These are phyloP conservation scores for Prinsepia uniflora DNA, from an alignment of 306 rosid genomes.

Conservation along the genomic window DNA sequence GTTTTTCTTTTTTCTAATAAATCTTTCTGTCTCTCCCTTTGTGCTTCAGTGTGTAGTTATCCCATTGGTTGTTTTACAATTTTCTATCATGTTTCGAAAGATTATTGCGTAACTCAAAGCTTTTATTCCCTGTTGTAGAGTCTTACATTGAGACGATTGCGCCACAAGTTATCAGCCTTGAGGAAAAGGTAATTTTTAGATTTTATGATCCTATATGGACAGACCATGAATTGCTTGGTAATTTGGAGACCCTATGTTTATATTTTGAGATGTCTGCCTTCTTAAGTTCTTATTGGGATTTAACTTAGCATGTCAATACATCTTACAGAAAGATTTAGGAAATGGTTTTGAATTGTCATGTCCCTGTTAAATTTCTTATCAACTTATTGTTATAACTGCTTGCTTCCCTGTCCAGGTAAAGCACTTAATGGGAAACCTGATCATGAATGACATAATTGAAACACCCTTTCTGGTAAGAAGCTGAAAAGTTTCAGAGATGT, in stretches of 20 bases:
- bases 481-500: constrained; percentile 16
- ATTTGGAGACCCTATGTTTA: background rate
- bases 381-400: background rate
- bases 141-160: constrained; percentile 55
- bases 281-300: background rate
- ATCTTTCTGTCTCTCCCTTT: constrained; percentile 16
- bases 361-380: background rate
- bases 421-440: constrained; percentile 64
- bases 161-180: constrained; percentile 65
- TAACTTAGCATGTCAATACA: background rate
- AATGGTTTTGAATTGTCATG: background rate
- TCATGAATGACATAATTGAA: constrained; percentile 59
- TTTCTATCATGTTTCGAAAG: background rate
- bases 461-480: constrained; percentile 60
- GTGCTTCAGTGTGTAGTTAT: constrained; percentile 18
- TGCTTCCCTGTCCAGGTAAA: constrained; percentile 48
- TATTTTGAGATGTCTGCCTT: background rate
- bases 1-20: constrained; percentile 6
- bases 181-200: constrained; percentile 56
- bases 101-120: background rate
- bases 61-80: constrained; percentile 10
- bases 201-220: background rate
- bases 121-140: constrained; percentile 47
- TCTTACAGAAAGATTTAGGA: background rate
- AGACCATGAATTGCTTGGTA: constrained; percentile 1